Evolutionary conservation across 768 basidiomycete species (phyloP).

Genomic region (Russula earlei): DNA sequence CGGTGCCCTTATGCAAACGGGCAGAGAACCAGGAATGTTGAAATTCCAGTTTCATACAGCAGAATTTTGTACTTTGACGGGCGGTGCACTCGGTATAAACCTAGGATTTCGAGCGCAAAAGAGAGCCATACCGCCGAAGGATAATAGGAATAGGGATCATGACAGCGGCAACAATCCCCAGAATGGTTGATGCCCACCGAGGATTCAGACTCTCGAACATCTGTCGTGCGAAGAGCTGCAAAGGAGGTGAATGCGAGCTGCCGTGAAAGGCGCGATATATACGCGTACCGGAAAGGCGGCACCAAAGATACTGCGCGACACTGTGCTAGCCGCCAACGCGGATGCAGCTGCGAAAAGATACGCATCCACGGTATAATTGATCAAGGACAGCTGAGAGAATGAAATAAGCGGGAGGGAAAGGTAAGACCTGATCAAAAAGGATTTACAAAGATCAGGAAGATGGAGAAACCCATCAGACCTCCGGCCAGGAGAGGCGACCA

Average conservation of each 20-base stretch:
- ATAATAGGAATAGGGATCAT: constrained; percentile 37
- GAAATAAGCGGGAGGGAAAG: not conserved
- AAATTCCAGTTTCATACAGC: not conserved
- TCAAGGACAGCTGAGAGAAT: constrained; percentile 34
- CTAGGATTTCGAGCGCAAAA: constrained; percentile 17
- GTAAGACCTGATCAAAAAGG: not conserved
- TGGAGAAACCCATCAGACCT: constrained; percentile 41
- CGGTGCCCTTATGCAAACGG: not conserved
- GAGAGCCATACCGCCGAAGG: constrained; percentile 21
- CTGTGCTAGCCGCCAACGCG: constrained; percentile 45
- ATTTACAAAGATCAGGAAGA: constrained; percentile 47
- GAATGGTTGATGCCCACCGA: constrained; percentile 49
- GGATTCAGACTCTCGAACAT: constrained; percentile 44
- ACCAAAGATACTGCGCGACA: constrained; percentile 45
- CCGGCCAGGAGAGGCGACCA: constrained; percentile 48
- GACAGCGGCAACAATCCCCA: constrained; percentile 41
- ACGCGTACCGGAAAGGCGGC: constrained; percentile 23
- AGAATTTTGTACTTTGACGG: not conserved
- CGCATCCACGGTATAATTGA: constrained; percentile 56
- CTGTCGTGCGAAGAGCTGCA: constrained; percentile 41
- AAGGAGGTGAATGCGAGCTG: not conserved
- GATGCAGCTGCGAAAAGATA: constrained; percentile 48
- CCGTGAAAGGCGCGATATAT: not conserved
- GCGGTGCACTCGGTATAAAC: not conserved
- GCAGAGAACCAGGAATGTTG: not conserved